phyloP scores from a whole-genome alignment of 345 rosid species.

The Gossypium australe region DNA sequence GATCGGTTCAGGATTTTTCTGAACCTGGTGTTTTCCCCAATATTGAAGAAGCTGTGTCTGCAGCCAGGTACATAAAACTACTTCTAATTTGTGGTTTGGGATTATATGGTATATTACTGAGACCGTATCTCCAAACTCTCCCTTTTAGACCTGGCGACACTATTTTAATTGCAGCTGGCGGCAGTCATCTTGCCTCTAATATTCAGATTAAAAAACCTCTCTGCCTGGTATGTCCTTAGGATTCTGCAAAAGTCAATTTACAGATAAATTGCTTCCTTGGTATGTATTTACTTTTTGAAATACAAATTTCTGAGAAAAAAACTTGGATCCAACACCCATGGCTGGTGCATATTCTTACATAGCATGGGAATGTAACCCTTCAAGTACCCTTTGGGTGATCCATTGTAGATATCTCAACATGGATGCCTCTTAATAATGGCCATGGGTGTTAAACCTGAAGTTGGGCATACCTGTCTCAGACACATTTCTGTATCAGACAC shows the following conservation, averaged over 20 bases:
- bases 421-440: too few species aligned
- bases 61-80: constrained; percentile 67
- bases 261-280: background rate
- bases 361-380: background rate
- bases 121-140: constrained; percentile 24
- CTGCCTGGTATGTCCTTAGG: constrained; percentile 70
- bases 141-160: constrained; percentile 82
- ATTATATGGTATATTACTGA: background rate
- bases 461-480: background rate
- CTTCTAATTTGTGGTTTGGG: background rate
- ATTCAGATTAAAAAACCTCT: constrained; percentile 86
- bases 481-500: background rate
- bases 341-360: background rate
- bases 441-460: background rate
- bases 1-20: constrained; percentile 45
- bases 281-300: background rate
- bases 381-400: background rate
- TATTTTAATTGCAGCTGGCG: constrained; percentile 84
- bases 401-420: too few species aligned
- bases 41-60: constrained; percentile 77
- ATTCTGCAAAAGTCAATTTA: background rate
- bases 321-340: background rate
- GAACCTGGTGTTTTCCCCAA: constrained; percentile 69
- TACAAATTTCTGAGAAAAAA: background rate
- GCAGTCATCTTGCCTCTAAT: constrained; percentile 65